Percentiles rank a stretch among this genome's conserved stretches.
These are phyloP conservation scores for Pichia manshurica DNA, from an alignment of 805 yeast genomes.

Conservation along the genomic window DNA sequence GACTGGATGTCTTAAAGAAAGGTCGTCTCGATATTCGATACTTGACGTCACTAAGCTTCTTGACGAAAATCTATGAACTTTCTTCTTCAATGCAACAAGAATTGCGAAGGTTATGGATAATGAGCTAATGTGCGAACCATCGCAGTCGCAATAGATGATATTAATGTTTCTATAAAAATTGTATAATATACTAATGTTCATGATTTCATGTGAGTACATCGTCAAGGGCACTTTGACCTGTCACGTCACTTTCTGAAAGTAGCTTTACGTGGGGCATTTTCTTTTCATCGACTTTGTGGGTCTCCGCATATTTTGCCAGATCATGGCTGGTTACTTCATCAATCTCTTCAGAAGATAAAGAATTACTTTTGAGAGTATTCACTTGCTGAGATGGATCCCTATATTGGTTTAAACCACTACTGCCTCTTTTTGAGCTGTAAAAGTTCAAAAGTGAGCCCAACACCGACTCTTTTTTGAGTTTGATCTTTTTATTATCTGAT, in stretches of 20 bases:
- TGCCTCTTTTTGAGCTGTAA: constrained; percentile 29
- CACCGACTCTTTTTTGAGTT: constrained; percentile 14
- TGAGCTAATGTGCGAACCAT: too few relatives aligned
- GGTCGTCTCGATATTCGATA: constrained; percentile 6
- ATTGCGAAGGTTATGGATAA: too few relatives aligned
- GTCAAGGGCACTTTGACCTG: constrained; percentile 7
- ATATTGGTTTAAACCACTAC: constrained; percentile 1
- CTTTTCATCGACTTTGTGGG: background rate
- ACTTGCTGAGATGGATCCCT: constrained; percentile 1
- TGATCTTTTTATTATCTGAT: constrained; percentile 1
- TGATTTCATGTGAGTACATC: background rate
- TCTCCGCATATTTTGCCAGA: background rate
- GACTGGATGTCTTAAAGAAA: constrained; percentile 7
- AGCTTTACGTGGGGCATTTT: constrained; percentile 9
- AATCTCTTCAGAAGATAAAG: constrained; percentile 38
- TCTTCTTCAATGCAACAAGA: too few relatives aligned
- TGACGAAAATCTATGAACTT: background rate
- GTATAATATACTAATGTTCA: too few relatives aligned
- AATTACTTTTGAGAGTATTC: constrained; percentile 3
- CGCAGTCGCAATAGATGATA: too few relatives aligned
- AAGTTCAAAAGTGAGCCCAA: constrained; percentile 35
- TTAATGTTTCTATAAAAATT: too few relatives aligned
- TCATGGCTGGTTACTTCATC: constrained; percentile 32
- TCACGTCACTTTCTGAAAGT: constrained; percentile 11
- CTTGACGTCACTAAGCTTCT: constrained; percentile 3